Conservation (phyloP, 2,329 filamentous ascomycete species). For the Alternaria hordeiaustralica region DNA sequence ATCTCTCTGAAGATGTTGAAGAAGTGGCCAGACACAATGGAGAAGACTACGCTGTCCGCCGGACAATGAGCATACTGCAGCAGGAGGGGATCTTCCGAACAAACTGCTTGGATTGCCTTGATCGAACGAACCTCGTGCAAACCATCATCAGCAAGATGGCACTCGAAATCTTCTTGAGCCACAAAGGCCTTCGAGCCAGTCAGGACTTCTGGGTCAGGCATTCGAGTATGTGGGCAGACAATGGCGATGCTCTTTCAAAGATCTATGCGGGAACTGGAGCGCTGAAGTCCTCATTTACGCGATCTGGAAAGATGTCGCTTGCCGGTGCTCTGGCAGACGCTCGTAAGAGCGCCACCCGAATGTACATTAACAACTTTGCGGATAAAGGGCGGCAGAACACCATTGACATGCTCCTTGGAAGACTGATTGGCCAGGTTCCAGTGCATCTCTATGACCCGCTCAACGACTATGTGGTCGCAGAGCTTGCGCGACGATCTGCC, state of each 20-base stretch:
- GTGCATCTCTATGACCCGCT: conserved; percentile 93
- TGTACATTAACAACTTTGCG: conserved; percentile 97
- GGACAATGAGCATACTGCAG: conserved; percentile 74
- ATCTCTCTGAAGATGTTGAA: conserved; percentile 75
- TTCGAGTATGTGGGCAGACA: conserved; percentile 94
- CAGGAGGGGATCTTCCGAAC: conserved; percentile 96
- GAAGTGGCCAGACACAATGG: conserved; percentile 57
- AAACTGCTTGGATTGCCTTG: conserved; percentile 94
- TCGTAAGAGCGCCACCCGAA: conserved; percentile 88
- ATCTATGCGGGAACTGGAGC: conserved; percentile 98
- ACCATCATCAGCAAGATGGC: conserved; percentile 95
- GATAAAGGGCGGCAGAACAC: conserved; percentile 93
- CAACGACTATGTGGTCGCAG: conserved; percentile 83
- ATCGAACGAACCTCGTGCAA: conserved; percentile 94
- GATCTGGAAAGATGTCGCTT: conserved; percentile 93
- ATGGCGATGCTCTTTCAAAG: conserved; percentile 89
- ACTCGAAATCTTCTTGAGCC: conserved; percentile 79
- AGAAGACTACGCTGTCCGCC: conserved; percentile 44
- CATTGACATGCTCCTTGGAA: conserved; percentile 89
- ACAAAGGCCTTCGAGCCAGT: conserved; percentile 71
- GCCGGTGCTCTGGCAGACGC: conserved; percentile 94
- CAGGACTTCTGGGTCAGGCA: conserved; percentile 92
- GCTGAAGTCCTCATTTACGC: conserved; percentile 92
- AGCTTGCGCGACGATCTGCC: conserved; percentile 69
- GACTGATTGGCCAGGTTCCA: conserved; percentile 80